Conservation (phyloP, 495 filamentous ascomycete genomes). For the Neurospora africana region DNA sequence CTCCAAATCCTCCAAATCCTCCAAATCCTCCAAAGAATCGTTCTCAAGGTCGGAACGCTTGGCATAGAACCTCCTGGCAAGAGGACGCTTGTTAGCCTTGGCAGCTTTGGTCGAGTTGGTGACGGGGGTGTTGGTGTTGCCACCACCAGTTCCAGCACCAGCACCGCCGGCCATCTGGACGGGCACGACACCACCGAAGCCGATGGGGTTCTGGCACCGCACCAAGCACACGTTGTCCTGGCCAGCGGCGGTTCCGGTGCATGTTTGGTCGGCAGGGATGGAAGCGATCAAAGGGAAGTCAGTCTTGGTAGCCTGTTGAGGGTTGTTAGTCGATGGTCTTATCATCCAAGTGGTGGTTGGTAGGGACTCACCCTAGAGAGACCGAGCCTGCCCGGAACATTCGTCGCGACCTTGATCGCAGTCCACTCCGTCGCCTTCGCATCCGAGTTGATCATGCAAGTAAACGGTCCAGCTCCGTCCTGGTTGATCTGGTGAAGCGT, state of each 20-base stretch:
- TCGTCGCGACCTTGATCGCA: slow-evolving; percentile 27
- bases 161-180: slow-evolving; percentile 33
- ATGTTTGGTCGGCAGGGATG: slow-evolving; percentile 37
- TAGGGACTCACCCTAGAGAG: neutral
- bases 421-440: slow-evolving; percentile 35
- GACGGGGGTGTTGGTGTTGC: neutral
- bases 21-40: neutral
- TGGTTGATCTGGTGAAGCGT: slow-evolving; percentile 42
- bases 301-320: slow-evolving; percentile 20
- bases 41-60: neutral
- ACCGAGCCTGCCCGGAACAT: slow-evolving; percentile 20
- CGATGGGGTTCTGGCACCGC: slow-evolving; percentile 42
- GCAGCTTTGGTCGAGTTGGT: neutral
- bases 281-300: slow-evolving; percentile 34
- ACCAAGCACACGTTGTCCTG: slow-evolving; percentile 43
- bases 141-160: neutral
- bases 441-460: slow-evolving; percentile 40
- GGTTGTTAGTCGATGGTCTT: neutral
- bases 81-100: neutral
- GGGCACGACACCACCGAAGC: slow-evolving; percentile 44
- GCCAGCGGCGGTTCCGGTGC: slow-evolving; percentile 43
- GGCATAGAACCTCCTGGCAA: neutral
- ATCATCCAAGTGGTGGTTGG: neutral
- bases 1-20: neutral
- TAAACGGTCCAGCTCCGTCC: slow-evolving; percentile 38